These are phyloP conservation scores for Daldinia sp. DNA, from an alignment of 2,329 filamentous ascomycete species.

Conservation along the genomic window DNA sequence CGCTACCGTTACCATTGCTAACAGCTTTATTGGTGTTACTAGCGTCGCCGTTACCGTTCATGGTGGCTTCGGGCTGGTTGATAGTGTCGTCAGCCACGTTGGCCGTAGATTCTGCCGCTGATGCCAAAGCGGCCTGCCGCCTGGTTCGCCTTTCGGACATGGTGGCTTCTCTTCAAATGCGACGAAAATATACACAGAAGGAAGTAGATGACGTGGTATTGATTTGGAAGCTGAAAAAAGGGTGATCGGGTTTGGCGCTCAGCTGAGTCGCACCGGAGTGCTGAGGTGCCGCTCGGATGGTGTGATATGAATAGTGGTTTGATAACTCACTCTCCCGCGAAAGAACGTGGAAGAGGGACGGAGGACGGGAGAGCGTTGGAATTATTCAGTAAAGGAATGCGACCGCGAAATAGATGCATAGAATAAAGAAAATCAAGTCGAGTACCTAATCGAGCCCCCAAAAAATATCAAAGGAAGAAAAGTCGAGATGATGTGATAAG, in stretches of 20 bases:
- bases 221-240: background rate
- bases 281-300: conserved; percentile 18
- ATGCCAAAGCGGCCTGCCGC: conserved; percentile 43
- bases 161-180: conserved; percentile 1
- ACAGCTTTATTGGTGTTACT: conserved; percentile 7
- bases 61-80: conserved; percentile 27
- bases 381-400: conserved; percentile 11
- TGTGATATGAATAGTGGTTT: conserved; percentile 24
- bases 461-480: conserved; percentile 14
- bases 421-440: conserved; percentile 20
- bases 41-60: conserved; percentile 57
- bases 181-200: background rate
- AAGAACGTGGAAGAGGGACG: conserved; percentile 12
- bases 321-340: conserved; percentile 16
- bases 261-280: conserved; percentile 11
- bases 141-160: conserved; percentile 45
- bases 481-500: conserved; percentile 26
- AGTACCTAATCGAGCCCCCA: background rate
- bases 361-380: background rate
- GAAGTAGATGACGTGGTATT: background rate
- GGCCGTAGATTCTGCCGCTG: conserved; percentile 30
- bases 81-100: conserved; percentile 39
- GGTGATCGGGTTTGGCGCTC: conserved; percentile 1
- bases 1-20: conserved; percentile 39
- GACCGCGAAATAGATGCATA: conserved; percentile 12